Evolutionary conservation across 1,284 basidiomycete species (phyloP), one percentile per base, ranked within the genome.

Genomic region (Xanthoconium separans): DNA sequence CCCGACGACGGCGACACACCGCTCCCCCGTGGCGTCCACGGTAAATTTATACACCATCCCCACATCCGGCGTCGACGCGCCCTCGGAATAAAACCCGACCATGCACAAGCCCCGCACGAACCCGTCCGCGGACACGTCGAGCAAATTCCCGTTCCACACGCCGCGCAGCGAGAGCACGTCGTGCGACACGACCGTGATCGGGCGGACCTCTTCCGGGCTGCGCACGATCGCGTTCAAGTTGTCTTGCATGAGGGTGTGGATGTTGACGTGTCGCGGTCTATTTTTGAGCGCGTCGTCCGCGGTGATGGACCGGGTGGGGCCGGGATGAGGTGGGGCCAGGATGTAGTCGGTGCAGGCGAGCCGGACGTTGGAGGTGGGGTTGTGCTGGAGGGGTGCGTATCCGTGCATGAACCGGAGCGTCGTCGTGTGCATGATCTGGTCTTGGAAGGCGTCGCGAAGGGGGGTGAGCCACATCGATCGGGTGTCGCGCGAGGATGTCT

Each of bases 331-430:
- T 12, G 29, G 27, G 6, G 46, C 44, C 0, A 65, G 41, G 39
- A 50, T 27, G 10, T 65, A 63, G 29, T 62, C 61, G n/a, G 54
- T 61, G 43, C 61, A 65, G 0, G 50, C 53, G 43, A 65, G 34
- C 18, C 47, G 50, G 36, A 43, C 49, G 47, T 27, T 41, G 12
- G 40, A 24, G 16, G 44, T 42, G 15, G 40, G 40, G 5, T 22
- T 36, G 7, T 27, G 27, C 3, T 50, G 15, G 13, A 58, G 36
- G 0, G 53, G 49, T 2, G 53, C 33, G 4, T 50, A 53, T 0
- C 53, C 47, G 41, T 61, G 63, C 49, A 62, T 44, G 53, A 65
- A 62, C 7, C 63, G 58, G 54, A 65, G 58, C 13, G 53, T 63
- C 27, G 57, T 63, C 27, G 61, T 24, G 3, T n/a, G 15, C 6